Evolutionary conservation across 2,329 filamentous ascomycete species (phyloP), one percentile per base, ranked within the genome.

Genomic region (Cordyceps cicadae): DNA sequence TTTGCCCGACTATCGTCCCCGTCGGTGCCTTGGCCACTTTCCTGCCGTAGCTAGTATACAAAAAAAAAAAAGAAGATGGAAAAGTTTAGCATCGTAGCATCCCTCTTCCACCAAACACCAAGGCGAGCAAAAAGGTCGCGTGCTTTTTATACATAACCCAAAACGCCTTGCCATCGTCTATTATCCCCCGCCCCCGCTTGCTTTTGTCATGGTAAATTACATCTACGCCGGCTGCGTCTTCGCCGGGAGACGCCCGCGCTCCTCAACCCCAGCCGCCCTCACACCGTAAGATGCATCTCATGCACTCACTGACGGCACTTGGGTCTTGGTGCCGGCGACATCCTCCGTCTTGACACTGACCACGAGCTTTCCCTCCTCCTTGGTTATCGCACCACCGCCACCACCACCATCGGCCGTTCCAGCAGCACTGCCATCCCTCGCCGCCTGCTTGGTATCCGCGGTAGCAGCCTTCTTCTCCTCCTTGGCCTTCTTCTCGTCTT

Each of bases 401-500:
- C 12, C 39, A n/a, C 12, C 46, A 34, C 24, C 24, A 15, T 8
- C 17, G 9, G 43, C 6, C 6, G 54, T n/a, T 17, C n/a, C 14
- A 21, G 54, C 43, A 24, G n/a, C 19, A 12, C 17, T 12, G 32
- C 24, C 6, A 4, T 6, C 34, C 12, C 46, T 34, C 6, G 11
- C 5, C n/a, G 17, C 5, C 24, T 43, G 34, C 21, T 43, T 41
- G 7, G 29, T 43, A 14, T 19, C 6, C 17, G 54, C 56, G n/a
- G 26, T 12, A 11, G 45, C 56, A 17, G 24, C n/a, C 12, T 17
- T 45, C 17, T 34, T 37, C 37, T 52, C 52, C 24, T 68, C 68
- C 26, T 61, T 66, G 12, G 24, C 64, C 56, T 63, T 65, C 3
- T 54, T 43, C 32, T 61, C 51, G 6, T 55, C 61, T 29, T 62